Base-by-base conservation (phyloP, 2,329 filamentous ascomycete species). In the Sclerotinia subarctica region DNA sequence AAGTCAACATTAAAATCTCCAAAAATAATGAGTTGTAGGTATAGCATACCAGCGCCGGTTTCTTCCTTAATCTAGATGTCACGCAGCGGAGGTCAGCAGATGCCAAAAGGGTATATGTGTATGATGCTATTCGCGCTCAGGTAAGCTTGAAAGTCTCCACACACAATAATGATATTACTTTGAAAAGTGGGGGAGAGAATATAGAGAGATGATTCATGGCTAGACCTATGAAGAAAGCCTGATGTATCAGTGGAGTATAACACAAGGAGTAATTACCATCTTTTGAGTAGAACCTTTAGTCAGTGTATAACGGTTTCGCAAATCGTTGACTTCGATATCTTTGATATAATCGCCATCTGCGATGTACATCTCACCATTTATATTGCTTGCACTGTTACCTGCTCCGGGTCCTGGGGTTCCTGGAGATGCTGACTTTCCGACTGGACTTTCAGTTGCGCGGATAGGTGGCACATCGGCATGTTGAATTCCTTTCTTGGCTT, bases 61-160 rank as follows among this genome's bases (percentile, higher is more conserved):
- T 97, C 93, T 84, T 97, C 94, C 90, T 97, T 96, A 78, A 99
- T 99, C 95, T 99, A 94, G 77, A 91, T 91, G 82, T 88, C 89
- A 95, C 87, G 88, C 85, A 90, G 82, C 82, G 82, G 85, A 89
- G 88, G 94, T 97, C 88, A 98, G 94, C 93, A 95, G 88, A 88
- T 92, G 91, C 87, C 89, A 92, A 88, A 88, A 88, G 89, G 87
- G 85, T 83, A 79, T 79, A 80, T 81, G 81, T 81, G 81, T 86
- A 79, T 58, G 52, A 53, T 81, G 87, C 88, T 90, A 86, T 85
- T 71, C 82, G 83, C 82, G 84, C 84, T 84, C 80, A 79, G 79
- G 89, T 91, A 90, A 91, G 88, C 87, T 87, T 87, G 83, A 86
- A 83, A 82, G 82, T 82, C 82, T 83, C 83, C 83, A 84, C 80